A percentile compares a stretch with the other conserved stretches of the same genome.
phyloP scores from a whole-genome alignment of 495 filamentous ascomycete species.

The Friedmanniomyces simplex region DNA sequence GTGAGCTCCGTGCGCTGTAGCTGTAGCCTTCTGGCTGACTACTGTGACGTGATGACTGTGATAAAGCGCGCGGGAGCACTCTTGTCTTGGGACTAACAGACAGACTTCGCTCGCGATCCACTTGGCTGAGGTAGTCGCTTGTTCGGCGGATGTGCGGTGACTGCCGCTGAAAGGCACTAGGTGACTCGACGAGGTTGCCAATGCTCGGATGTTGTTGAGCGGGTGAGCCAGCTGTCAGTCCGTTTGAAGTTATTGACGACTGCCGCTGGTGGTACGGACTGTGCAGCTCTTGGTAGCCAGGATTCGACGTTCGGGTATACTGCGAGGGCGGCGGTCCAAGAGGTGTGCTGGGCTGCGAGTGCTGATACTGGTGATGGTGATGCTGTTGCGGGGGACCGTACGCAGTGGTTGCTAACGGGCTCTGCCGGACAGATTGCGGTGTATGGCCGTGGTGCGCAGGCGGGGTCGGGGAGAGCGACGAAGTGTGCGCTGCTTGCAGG shows the following conservation, averaged over 20 bases:
- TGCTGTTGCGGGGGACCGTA: constrained; percentile 25
- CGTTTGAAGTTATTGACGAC: constrained; percentile 16
- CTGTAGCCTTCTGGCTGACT: constrained; percentile 12
- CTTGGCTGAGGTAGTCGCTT: constrained; percentile 11
- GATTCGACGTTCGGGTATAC: constrained; percentile 37
- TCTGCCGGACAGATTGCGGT: constrained; percentile 41
- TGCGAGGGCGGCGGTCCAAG: constrained; percentile 40
- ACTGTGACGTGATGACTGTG: constrained; percentile 14
- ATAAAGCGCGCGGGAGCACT: constrained; percentile 13
- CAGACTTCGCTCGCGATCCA: constrained; percentile 20
- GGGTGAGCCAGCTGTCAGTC: constrained; percentile 6
- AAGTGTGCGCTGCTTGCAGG: constrained; percentile 37
- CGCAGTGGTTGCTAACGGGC: constrained; percentile 36
- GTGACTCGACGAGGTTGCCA: constrained; percentile 20
- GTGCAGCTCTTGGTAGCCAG: constrained; percentile 38
- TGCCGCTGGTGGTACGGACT: constrained; percentile 24
- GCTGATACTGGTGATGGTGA: constrained; percentile 30
- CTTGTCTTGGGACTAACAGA: constrained; percentile 23
- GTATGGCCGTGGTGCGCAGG: constrained; percentile 47
- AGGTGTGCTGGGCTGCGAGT: constrained; percentile 47
- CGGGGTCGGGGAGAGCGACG: constrained; percentile 44
- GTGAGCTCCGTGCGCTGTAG: constrained; percentile 3
- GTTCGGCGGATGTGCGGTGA: constrained; percentile 14
- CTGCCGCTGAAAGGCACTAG: constrained; percentile 3
- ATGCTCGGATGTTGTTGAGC: constrained; percentile 15